These are phyloP conservation scores for Nadsonia fulvescens DNA, from an alignment of 805 yeast species.

Conservation along the genomic window DNA sequence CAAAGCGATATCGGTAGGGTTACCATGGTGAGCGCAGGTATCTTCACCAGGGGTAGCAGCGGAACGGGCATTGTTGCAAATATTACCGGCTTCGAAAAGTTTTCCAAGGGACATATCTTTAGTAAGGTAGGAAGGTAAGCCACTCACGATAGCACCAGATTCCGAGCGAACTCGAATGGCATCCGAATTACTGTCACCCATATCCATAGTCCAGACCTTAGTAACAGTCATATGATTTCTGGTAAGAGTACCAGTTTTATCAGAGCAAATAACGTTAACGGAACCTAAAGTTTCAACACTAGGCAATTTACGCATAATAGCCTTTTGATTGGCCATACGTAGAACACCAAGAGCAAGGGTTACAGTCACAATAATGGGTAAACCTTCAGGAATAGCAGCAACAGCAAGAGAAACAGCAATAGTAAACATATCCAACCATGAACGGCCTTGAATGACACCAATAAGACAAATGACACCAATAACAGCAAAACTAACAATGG, in stretches of 20 bases:
- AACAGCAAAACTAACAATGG: conserved; percentile 65
- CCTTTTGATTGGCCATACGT: conserved; percentile 88
- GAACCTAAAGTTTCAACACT: conserved; percentile 91
- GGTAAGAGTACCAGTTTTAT: conserved; percentile 81
- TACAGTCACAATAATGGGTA: conserved; percentile 95
- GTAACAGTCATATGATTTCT: conserved; percentile 84
- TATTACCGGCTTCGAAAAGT: conserved; percentile 14
- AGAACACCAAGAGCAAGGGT: conserved; percentile 91
- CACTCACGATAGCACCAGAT: conserved; percentile 1
- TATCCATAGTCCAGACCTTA: conserved; percentile 60
- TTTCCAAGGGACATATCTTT: conserved; percentile 1
- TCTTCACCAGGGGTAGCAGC: conserved; percentile 46
- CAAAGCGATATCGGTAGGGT: conserved; percentile 88
- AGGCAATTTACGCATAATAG: conserved; percentile 86
- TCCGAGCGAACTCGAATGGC: not conserved
- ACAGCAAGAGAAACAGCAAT: conserved; percentile 94
- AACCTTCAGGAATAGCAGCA: conserved; percentile 98
- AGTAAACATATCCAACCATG: conserved; percentile 96
- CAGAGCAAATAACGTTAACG: conserved; percentile 83
- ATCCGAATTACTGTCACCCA: conserved; percentile 6
- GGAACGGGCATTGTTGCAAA: conserved; percentile 20
- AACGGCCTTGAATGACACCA: conserved; percentile 81
- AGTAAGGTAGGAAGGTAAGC: conserved; percentile 2
- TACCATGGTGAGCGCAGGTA: conserved; percentile 64
- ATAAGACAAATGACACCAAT: conserved; percentile 84